Percentiles rank a stretch among this genome's conserved stretches.
Conservation (phyloP, 2,329 filamentous ascomycete genomes). For the Akanthomyces muscarius region DNA sequence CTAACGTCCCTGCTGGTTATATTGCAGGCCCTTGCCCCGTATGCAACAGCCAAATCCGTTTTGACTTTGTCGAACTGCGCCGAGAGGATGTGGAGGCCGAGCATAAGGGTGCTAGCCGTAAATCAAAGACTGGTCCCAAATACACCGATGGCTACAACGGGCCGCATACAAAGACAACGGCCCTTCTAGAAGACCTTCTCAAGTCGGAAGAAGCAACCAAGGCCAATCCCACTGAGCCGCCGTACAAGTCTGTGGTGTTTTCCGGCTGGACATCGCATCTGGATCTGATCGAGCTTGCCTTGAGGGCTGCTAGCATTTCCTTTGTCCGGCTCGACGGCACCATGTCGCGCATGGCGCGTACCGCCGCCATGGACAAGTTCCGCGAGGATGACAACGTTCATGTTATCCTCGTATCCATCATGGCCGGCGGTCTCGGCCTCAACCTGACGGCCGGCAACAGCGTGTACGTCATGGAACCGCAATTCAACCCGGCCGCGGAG, state of each 20-base stretch:
- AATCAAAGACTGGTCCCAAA: constrained; percentile 36
- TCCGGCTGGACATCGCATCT: constrained; percentile 95
- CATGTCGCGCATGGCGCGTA: constrained; percentile 73
- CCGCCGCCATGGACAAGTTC: constrained; percentile 72
- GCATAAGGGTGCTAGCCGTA: constrained; percentile 45
- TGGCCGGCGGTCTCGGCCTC: constrained; percentile 84
- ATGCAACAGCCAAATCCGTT: constrained; percentile 61
- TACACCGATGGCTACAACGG: constrained; percentile 72
- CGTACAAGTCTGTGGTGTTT: constrained; percentile 91
- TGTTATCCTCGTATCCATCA: constrained; percentile 88
- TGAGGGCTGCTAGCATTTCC: constrained; percentile 61
- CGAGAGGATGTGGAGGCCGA: constrained; percentile 55
- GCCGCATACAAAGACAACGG: constrained; percentile 87
- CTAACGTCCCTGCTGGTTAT: constrained; percentile 34
- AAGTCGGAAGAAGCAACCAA: constrained; percentile 60
- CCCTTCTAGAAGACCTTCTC: constrained; percentile 71
- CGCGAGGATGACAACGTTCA: constrained; percentile 66
- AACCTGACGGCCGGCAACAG: constrained; percentile 83
- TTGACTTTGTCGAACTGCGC: constrained; percentile 65
- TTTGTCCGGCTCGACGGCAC: constrained; percentile 85
- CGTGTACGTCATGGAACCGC: constrained; percentile 97
- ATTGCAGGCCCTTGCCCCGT: constrained; percentile 58
- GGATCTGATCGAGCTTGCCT: constrained; percentile 82
- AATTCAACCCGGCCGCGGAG: constrained; percentile 94
- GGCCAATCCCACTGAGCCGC: constrained; percentile 59